A percentile compares a stretch with the other conserved stretches of the same genome.
Conservation (phyloP, 2,329 filamentous ascomycete species). For the Didymellaceae sp. region DNA sequence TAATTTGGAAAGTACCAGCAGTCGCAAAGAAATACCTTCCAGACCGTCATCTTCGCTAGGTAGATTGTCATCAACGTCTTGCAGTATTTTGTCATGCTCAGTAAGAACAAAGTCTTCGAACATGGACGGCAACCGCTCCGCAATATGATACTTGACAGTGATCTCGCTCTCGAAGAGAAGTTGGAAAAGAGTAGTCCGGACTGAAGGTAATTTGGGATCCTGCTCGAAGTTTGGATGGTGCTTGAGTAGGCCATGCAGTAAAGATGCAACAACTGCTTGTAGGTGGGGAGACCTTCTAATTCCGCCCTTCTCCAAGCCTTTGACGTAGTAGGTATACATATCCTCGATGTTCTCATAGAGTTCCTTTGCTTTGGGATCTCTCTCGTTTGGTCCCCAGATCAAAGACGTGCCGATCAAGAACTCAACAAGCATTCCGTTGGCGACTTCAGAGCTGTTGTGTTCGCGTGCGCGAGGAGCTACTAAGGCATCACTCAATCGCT, state of each 20-base stretch:
- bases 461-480: constrained; percentile 44
- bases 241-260: constrained; percentile 75
- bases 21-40: constrained; percentile 85
- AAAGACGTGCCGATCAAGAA: constrained; percentile 38
- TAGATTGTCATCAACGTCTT: constrained; percentile 82
- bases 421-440: constrained; percentile 45
- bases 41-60: constrained; percentile 72
- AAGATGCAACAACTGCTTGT: constrained; percentile 68
- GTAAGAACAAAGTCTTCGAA: constrained; percentile 85
- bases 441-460: constrained; percentile 48
- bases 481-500: constrained; percentile 40
- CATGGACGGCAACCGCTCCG: constrained; percentile 71
- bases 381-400: constrained; percentile 32
- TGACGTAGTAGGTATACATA: constrained; percentile 79
- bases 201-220: constrained; percentile 64
- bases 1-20: constrained; percentile 77
- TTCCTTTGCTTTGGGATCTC: constrained; percentile 35
- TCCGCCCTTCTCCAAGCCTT: constrained; percentile 69
- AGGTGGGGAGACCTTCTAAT: constrained; percentile 70
- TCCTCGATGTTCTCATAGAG: constrained; percentile 73
- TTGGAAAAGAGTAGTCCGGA: constrained; percentile 74
- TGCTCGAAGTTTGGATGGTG: constrained; percentile 71
- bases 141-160: constrained; percentile 77
- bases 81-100: constrained; percentile 81
- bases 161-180: constrained; percentile 73